Evolutionary conservation across 352 stramenopile species (phyloP), one percentile per base, ranked within the genome.

Genomic region (Poterioochromonas sp.): DNA sequence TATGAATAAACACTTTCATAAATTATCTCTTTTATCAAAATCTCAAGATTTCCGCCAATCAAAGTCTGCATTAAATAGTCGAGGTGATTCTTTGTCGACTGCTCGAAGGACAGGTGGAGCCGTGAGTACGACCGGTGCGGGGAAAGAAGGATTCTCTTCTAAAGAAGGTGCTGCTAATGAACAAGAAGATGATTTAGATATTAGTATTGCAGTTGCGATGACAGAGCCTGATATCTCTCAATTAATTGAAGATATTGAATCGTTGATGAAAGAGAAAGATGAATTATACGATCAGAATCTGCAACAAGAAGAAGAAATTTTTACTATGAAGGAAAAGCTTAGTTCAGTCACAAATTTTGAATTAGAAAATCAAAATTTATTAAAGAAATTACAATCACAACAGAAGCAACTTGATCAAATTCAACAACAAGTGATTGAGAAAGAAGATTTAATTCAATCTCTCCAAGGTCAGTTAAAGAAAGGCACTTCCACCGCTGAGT

Each of bases 231-330:
- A 78, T 29, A 65, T 78, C 32, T 78, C 71, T 20, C 71, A 78
- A 65, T 69, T 78, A 34, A 63, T 78, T 40, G 71, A 78, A 69
- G 71, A 78, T 44, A 32, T 78, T 12, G 71, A 78, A 69, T 3
- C 47, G 20, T n/a, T 78, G 20, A 8, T 2, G 39, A 78, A 35
- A 34, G 71, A 78, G 47, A 78, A 78, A 34, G 71, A 78, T 43
- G 71, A 69, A 37, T 29, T 78, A n/a, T 2, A 32, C 18, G 5
- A 64, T 20, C 69, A 65, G 5, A 29, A 35, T 32, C 5, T 22
- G 3, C 34, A 44, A 73, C 22, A 53, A 73, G 34, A 8, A 73
- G 64, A 73, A 73, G 64, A 34, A 11, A 64, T 8, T n/a, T n/a
- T n/a, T n/a, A n/a, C n/a, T n/a, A n/a, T n/a, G n/a, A n/a, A n/a